Base-by-base conservation (phyloP, 805 yeast species). In the Yamadazyma tumulicola region DNA sequence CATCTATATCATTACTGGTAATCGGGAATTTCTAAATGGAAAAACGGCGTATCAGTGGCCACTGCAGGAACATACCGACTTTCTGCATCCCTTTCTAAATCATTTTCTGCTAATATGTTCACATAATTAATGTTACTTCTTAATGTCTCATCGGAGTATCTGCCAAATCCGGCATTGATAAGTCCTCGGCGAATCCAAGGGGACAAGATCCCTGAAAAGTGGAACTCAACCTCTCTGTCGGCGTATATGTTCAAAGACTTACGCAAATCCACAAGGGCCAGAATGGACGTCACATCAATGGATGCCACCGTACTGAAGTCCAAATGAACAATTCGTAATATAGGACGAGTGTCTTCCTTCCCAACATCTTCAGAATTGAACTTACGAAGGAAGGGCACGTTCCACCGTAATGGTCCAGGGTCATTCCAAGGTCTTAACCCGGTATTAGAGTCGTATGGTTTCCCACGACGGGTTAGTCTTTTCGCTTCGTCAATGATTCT, bases 381-480 rank as follows among this genome's bases (percentile, higher is more conserved):
- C 32, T 39, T 30, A 27, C 48, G 46, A 13, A 42, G n/a, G 40
- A 54, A 61, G 12, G 62, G 65, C 8, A 66, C 46, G 5, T 47
- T 57, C 55, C 67, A 59, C 29, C 51, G 55, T 42, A 71, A 61
- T 26, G 72, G 85, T 43, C 94, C 94, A 12, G 88, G 88, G 51
- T 88, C 91, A 54, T 88, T 88, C 95, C 96, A 89, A 13, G 95
- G 89, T 44, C 88, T 74, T 37, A 81, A 81, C 27, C 83, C 78
- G n/a, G 64, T 45, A 29, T 55, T 55, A 1, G 52, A 42, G 19
- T 28, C 45, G 29, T 48, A 37, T 22, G 71, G 67, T 34, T 70
- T 67, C 19, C 88, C 88, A 34, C 83, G 74, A 47, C 72, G 72
- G 1, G 95, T 85, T 7, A 52, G 37, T 27, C 62, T 56, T 54